Evolutionary conservation across 116 monocot genomes (phyloP).

Genomic region (Dioscorea cayenensis): DNA sequence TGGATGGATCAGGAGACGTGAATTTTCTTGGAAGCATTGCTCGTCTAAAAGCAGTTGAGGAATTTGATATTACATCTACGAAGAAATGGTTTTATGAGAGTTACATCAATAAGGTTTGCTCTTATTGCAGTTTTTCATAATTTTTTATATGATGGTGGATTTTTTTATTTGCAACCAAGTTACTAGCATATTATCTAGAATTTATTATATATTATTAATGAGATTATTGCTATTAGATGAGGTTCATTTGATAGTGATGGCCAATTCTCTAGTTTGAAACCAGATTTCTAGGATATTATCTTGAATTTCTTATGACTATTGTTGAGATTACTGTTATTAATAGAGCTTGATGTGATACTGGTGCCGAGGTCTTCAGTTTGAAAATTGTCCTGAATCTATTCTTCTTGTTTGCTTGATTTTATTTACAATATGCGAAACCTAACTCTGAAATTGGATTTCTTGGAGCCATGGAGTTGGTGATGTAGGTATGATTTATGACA

Average conservation of each 20-base stretch:
- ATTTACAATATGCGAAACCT: conserved; percentile 78
- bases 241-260: too few relatives aligned
- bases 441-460: conserved; percentile 91
- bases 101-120: conserved; percentile 74
- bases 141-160: not conserved
- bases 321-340: too few relatives aligned
- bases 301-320: too few relatives aligned
- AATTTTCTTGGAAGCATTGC: conserved; percentile 98
- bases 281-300: too few relatives aligned
- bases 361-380: too few relatives aligned
- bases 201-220: too few relatives aligned
- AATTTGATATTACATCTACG: conserved; percentile 39
- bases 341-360: too few relatives aligned
- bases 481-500: conserved; percentile 37
- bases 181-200: too few relatives aligned
- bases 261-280: too few relatives aligned
- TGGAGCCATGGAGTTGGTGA: conserved; percentile 81
- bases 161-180: too few relatives aligned
- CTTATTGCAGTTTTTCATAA: not conserved
- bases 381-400: not conserved
- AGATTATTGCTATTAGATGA: too few relatives aligned
- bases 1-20: conserved; percentile 57
- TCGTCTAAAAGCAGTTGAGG: too few relatives aligned
- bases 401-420: conserved; percentile 12
- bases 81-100: conserved; percentile 92